Evolutionary conservation across 2,329 filamentous ascomycete species (phyloP), one percentile per base, ranked within the genome.

Genomic region (Lecanicillium sp.): DNA sequence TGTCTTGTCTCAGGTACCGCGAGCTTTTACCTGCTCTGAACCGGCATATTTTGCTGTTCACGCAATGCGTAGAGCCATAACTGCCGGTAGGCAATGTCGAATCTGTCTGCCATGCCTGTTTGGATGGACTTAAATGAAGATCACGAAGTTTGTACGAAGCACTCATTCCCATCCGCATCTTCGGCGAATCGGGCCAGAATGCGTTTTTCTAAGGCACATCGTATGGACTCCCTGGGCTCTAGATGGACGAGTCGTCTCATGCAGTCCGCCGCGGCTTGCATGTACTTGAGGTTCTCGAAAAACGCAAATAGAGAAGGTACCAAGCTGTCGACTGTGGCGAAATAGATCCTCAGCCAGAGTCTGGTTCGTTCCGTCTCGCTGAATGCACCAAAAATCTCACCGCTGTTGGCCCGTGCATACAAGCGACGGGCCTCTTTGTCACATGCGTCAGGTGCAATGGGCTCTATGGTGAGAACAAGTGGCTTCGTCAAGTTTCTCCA

Each of bases 231-330:
- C 11, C 30, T 33, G 5, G 20, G 19, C 18, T 35, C 17, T 17
- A 18, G 17, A 29, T 20, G 30, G 29, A 44, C 25, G 17, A 46
- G 20, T 15, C 40, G 30, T 20, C 37, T 41, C 28, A 46, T 41
- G 17, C 35, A 45, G 22, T 41, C 42, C 18, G 37, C 40, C 12
- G 32, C 33, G 29, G 19, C 42, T 46, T 55, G 45, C 5, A 63
- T 40, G 40, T 57, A 62, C 33, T 51, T 55, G 9, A 62, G 42
- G 40, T 64, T 54, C 35, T 57, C 42, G 42, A 64, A 64, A 45
- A 64, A 63, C 22, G 44, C 57, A 38, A 52, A 49, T 16, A 64
- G 51, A 25, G 53, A 62, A 6, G 53, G 57, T 35, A 63, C 53
- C 4, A 63, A 43, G 27, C 36, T 35, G n/a, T 55, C 38, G 3